Evolutionary conservation across 2,329 filamentous ascomycete genomes (phyloP), one percentile per base, ranked within the genome.

Genomic region (Fusarium azukiicola): DNA sequence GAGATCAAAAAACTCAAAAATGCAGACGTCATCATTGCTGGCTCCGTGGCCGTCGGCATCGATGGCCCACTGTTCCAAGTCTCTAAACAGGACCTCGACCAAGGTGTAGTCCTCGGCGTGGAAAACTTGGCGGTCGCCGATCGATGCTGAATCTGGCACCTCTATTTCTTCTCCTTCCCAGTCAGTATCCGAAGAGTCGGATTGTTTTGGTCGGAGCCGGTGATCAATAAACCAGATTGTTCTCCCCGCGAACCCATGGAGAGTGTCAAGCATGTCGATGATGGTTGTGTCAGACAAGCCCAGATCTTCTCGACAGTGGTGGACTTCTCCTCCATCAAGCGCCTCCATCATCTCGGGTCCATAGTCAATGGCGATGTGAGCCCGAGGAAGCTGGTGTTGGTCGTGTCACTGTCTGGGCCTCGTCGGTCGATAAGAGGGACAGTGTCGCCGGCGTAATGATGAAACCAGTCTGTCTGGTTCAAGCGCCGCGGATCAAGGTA

Each of bases 141-240:
- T 58, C n/a, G 21, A 40, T 40, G 32, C 6, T 8, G 54, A n/a
- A 21, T 12, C 6, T 14, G 54, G 19, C 14, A 14, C 21, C 19
- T 58, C 54, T 38, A n/a, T 5, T 58, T 38, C 54, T n/a, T 19
- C 6, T n/a, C n/a, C 32, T 6, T 16, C 19, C 21, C 19, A 58
- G 13, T 14, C 32, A 21, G 38, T 13, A 19, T 21, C 52, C 9
- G 21, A 8, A 38, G 32, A 16, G 54, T 38, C 21, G 7, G 32
- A 7, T 38, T 16, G 17, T 16, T 8, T 3, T 21, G 3, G 50
- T 10, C n/a, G 5, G 32, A 71, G 27, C 10, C 58, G 54, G 21
- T 78, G 40, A 21, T 79, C 78, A 7, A 79, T 70, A 13, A 70
- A 70, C 78, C 78, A 79, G 1, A 79, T 19, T 2, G 47, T 78